Conservation (phyloP, 805 yeast genomes). For the Debaryomyces maramus region DNA sequence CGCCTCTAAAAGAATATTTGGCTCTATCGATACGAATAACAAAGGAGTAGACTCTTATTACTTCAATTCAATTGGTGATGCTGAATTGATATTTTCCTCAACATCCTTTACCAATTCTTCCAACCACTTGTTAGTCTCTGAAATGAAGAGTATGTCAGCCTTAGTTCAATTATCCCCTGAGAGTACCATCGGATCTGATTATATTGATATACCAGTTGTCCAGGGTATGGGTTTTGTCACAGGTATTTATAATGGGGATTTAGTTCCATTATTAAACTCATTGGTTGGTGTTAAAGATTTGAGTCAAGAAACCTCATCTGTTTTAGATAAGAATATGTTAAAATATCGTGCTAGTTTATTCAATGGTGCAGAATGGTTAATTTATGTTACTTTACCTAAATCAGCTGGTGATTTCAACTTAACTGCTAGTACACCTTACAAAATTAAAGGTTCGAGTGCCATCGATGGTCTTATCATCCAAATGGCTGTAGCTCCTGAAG, state of each 20-base stretch:
- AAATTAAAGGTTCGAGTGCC: slow-evolving; percentile 44
- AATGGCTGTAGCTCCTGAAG: slow-evolving; percentile 33
- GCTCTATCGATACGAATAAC: slow-evolving; percentile 47
- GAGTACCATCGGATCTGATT: slow-evolving; percentile 32
- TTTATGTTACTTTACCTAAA: slow-evolving; percentile 55
- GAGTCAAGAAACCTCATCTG: slow-evolving; percentile 23
- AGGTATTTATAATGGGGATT: slow-evolving; percentile 50
- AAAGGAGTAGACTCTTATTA: slow-evolving; percentile 46
- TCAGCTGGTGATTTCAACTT: slow-evolving; percentile 31
- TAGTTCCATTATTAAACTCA: slow-evolving; percentile 46
- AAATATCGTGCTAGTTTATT: slow-evolving; percentile 58
- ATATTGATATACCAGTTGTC: slow-evolving; percentile 57
- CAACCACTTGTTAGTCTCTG: slow-evolving; percentile 42
- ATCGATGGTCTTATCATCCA: slow-evolving; percentile 48
- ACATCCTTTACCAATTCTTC: slow-evolving; percentile 41
- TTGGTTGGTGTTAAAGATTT: slow-evolving; percentile 23
- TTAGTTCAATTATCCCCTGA: slow-evolving; percentile 41
- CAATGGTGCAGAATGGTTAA: slow-evolving; percentile 63
- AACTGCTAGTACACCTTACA: slow-evolving; percentile 29
- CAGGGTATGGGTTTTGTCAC: slow-evolving; percentile 87
- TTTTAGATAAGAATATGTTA: slow-evolving; percentile 32
- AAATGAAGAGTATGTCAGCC: slow-evolving; percentile 53
- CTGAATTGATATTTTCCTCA: slow-evolving; percentile 58
- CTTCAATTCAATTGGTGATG: slow-evolving; percentile 55
- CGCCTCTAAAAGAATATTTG: slow-evolving; percentile 42